Evolutionary conservation across 306 rosid species (phyloP).

Genomic region (Casuarina cunninghamiana): DNA sequence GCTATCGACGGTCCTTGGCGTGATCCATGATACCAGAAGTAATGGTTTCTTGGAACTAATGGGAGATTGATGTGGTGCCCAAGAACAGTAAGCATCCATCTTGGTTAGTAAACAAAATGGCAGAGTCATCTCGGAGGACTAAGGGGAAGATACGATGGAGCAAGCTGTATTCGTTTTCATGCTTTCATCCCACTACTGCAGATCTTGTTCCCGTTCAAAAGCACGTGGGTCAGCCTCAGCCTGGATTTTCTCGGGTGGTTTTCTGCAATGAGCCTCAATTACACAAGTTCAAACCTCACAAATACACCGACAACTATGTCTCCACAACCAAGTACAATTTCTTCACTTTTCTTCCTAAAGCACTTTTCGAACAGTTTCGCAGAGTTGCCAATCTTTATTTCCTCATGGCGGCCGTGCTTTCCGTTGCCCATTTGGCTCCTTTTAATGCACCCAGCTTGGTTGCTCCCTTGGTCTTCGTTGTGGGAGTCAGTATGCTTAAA

Average conservation of each 20-base stretch:
- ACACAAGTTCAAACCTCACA: slow-evolving; percentile 26
- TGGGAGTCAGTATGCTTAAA: slow-evolving; percentile 34
- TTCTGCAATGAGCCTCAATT: slow-evolving; percentile 35
- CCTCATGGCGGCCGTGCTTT: slow-evolving; percentile 34
- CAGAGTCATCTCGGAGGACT: slow-evolving; percentile 5
- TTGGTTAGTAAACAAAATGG: neutral
- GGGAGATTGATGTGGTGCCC: neutral
- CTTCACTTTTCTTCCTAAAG: slow-evolving; percentile 30
- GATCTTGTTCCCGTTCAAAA: neutral
- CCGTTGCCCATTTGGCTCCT: slow-evolving; percentile 12
- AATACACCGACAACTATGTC: slow-evolving; percentile 28
- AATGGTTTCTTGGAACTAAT: neutral
- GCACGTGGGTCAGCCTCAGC: slow-evolving; percentile 13
- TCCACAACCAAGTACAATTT: slow-evolving; percentile 38
- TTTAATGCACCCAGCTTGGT: slow-evolving; percentile 11
- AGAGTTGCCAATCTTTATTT: slow-evolving; percentile 44
- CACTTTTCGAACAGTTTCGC: slow-evolving; percentile 35
- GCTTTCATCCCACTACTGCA: slow-evolving; percentile 18
- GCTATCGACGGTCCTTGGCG: too few relatives aligned
- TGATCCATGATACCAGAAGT: too few relatives aligned
- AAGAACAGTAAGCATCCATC: neutral
- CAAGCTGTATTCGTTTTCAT: slow-evolving; percentile 28
- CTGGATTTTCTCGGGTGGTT: slow-evolving; percentile 30
- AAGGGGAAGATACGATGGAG: slow-evolving; percentile 38
- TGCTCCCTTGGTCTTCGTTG: slow-evolving; percentile 35